These are phyloP conservation scores for Mortierella antarctica DNA, from an alignment of 192 early-diverging fungal genomes.

Conservation along the genomic window DNA sequence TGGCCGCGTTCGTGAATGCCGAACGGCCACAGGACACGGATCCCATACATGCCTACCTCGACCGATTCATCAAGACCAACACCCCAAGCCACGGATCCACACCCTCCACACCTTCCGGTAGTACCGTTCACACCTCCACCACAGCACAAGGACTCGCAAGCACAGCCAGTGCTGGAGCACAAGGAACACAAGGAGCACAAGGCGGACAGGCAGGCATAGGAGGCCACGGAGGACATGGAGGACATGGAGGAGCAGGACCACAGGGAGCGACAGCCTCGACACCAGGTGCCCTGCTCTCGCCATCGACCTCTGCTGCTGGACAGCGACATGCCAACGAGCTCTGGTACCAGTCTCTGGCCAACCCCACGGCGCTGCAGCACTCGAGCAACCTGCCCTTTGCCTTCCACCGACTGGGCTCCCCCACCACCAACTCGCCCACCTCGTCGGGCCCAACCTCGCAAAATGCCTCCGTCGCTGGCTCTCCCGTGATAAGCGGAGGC, in stretches of 20 bases:
- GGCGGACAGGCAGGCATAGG: no score
- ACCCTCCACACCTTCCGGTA: conserved; percentile 1
- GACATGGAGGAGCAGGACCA: background rate
- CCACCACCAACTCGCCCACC: conserved; percentile 1
- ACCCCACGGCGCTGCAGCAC: conserved; percentile 12
- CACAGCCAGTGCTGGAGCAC: no score
- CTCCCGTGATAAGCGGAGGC: conserved; percentile 13
- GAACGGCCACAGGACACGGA: conserved; percentile 16
- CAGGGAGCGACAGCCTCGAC: background rate
- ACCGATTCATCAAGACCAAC: conserved; percentile 38
- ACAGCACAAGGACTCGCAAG: background rate
- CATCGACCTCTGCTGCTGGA: conserved; percentile 14
- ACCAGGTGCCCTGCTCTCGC: background rate
- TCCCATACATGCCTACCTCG: conserved; percentile 32
- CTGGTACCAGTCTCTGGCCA: conserved; percentile 36
- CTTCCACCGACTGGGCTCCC: conserved; percentile 25
- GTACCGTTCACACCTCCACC: background rate
- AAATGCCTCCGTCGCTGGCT: conserved; percentile 17
- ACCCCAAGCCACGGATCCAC: conserved; percentile 3
- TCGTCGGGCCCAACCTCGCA: conserved; percentile 22
- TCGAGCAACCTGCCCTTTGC: conserved; percentile 33
- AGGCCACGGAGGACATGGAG: no score
- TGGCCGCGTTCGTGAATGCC: conserved; percentile 11
- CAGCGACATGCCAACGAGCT: conserved; percentile 44
- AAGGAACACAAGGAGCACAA: no score